phyloP scores from a whole-genome alignment of 1,284 basidiomycete species.

The Apiotrichum mycotoxinovorans region DNA sequence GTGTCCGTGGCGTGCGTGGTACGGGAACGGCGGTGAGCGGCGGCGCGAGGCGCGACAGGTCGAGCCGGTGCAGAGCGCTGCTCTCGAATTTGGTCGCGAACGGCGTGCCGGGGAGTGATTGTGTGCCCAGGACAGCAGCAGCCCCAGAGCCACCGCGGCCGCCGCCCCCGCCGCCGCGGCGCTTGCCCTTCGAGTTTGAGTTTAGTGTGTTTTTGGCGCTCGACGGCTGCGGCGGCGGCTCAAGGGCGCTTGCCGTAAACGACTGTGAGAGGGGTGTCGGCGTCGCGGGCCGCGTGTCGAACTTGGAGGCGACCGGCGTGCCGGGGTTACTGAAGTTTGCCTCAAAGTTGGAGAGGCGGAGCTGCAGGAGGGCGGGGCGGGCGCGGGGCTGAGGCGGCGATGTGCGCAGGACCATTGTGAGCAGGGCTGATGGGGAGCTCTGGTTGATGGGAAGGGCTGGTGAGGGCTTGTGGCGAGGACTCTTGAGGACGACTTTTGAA shows the following conservation, averaged over 20 bases:
- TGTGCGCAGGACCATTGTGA: background rate
- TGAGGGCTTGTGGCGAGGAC: too few relatives aligned
- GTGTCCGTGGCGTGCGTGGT: background rate
- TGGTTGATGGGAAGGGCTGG: too few relatives aligned
- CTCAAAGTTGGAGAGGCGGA: constrained; percentile 3
- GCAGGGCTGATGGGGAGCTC: too few relatives aligned
- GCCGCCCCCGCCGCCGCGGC: too few relatives aligned
- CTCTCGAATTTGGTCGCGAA: background rate
- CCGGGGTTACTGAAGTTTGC: background rate
- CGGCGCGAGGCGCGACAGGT: background rate
- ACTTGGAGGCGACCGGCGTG: background rate
- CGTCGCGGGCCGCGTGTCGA: background rate
- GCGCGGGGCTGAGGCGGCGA: background rate
- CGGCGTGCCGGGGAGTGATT: background rate
- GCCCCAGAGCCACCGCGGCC: too few relatives aligned
- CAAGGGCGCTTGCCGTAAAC: background rate
- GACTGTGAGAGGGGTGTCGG: background rate
- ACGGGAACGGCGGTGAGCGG: background rate
- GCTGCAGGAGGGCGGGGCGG: constrained; percentile 3
- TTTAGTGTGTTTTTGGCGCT: too few relatives aligned
- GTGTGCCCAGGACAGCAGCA: too few relatives aligned
- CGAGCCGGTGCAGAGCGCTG: background rate
- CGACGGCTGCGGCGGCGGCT: too few relatives aligned
- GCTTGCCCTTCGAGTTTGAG: too few relatives aligned
- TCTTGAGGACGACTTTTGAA: too few relatives aligned